phyloP scores from a whole-genome alignment of 1,284 basidiomycete genomes.

The Ceratobasidium sp. region DNA sequence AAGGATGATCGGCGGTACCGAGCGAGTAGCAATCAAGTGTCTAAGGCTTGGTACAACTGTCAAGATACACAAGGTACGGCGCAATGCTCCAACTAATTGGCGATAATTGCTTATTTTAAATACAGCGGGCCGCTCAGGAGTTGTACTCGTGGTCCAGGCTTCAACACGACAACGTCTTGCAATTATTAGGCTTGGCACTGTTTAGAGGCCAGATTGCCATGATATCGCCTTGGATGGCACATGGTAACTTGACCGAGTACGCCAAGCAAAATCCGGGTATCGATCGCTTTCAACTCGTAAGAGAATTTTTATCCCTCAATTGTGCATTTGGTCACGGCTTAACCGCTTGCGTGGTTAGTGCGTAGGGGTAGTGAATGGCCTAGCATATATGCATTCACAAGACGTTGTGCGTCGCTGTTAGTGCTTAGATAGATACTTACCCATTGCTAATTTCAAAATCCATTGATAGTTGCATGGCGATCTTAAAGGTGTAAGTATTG shows the following conservation, averaged over 20 bases:
- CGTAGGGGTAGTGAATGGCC: not conserved
- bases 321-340: not conserved
- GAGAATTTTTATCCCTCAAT: not conserved
- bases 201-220: slow-evolving; percentile 1
- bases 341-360: not conserved
- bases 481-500: slow-evolving; percentile 1
- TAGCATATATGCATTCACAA: not conserved
- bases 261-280: not conserved
- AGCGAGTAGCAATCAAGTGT: not conserved
- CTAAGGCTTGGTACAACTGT: not conserved
- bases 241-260: not conserved
- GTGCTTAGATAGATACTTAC: not conserved
- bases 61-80: not conserved
- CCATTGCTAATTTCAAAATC: not conserved
- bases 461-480: slow-evolving; percentile 1
- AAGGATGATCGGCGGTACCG: not conserved
- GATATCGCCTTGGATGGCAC: not conserved
- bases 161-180: not conserved
- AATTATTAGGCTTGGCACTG: not conserved
- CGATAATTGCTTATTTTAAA: not conserved
- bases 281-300: not conserved
- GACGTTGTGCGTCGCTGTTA: not conserved
- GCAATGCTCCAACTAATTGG: not conserved
- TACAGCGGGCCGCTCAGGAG: not conserved
- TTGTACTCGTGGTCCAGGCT: not conserved